Evolutionary conservation across 192 early-diverging fungal genomes (phyloP), one percentile per base, ranked within the genome.

Genomic region (Obelidium mucronatum): DNA sequence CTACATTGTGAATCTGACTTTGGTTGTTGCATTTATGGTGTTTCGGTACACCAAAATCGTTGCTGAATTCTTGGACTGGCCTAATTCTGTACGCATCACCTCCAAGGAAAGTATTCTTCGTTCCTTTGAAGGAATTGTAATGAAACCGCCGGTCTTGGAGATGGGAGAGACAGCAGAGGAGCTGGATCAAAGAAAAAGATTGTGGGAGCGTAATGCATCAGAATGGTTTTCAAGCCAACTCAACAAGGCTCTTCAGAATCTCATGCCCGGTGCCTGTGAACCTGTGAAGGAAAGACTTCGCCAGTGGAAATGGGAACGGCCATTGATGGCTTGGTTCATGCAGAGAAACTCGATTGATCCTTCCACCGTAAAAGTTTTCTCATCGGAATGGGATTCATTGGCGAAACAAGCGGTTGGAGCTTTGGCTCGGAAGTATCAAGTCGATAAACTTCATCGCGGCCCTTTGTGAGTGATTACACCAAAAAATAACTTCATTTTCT

Each of bases 371-470:
- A n/a, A n/a, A n/a, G n/a, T n/a, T n/a, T n/a, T n/a, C n/a, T n/a
- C n/a, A n/a, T n/a, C n/a, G n/a, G n/a, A n/a, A n/a, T n/a, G n/a
- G n/a, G n/a, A n/a, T n/a, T n/a, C n/a, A n/a, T n/a, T n/a, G n/a
- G n/a, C n/a, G n/a, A n/a, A n/a, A n/a, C n/a, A n/a, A n/a, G n/a
- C n/a, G n/a, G n/a, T n/a, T n/a, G n/a, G n/a, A n/a, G n/a, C n/a
- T n/a, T n/a, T n/a, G n/a, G n/a, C n/a, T n/a, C n/a, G n/a, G n/a
- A n/a, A n/a, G n/a, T n/a, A n/a, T n/a, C n/a, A n/a, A n/a, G n/a
- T n/a, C n/a, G n/a, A n/a, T n/a, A n/a, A n/a, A n/a, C n/a, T n/a
- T 30, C 85, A 84, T 78, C 83, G 83, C 24, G 83, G 83, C 24
- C 83, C 79, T 11, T 60, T 60, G 59, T 60, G 26, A 17, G 59